These are phyloP conservation scores for Rhodamnia rubescens DNA, from an alignment of 345 rosid genomes.

Conservation along the genomic window DNA sequence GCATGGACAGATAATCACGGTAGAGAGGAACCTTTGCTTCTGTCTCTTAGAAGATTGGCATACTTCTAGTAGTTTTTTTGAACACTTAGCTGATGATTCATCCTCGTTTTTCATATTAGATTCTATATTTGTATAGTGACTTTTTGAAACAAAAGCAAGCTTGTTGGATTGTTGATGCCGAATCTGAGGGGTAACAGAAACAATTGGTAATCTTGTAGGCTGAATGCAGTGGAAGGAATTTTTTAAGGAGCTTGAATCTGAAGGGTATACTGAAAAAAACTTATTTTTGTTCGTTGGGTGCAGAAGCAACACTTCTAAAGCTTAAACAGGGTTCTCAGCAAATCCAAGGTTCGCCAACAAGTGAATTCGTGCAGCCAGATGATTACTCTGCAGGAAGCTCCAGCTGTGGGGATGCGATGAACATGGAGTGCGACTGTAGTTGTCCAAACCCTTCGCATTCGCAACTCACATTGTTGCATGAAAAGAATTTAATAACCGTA, in stretches of 20 bases:
- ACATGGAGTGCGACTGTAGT: not conserved
- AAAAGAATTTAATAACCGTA: conserved; percentile 4
- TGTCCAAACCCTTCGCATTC: not conserved
- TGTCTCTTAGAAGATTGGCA: not conserved
- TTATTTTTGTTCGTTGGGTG: not conserved
- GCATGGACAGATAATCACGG: not conserved
- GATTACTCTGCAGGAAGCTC: not conserved
- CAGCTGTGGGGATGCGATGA: not conserved
- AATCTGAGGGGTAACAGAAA: not conserved
- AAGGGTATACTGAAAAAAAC: not conserved
- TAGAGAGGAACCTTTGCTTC: not conserved
- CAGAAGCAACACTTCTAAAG: conserved; percentile 73
- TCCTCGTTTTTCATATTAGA: not conserved
- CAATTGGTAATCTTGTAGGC: not conserved
- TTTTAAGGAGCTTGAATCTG: not conserved
- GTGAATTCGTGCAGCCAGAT: conserved; percentile 5
- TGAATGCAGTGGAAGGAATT: not conserved
- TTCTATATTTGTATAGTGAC: not conserved
- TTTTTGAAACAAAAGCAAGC: not conserved
- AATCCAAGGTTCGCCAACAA: not conserved
- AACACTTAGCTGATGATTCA: not conserved
- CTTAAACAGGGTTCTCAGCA: conserved; percentile 62
- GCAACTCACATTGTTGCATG: not conserved
- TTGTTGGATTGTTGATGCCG: not conserved
- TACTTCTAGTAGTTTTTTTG: too few species aligned